phyloP scores from a whole-genome alignment of 176 grass and related monocot species.

The Leersia perrieri region DNA sequence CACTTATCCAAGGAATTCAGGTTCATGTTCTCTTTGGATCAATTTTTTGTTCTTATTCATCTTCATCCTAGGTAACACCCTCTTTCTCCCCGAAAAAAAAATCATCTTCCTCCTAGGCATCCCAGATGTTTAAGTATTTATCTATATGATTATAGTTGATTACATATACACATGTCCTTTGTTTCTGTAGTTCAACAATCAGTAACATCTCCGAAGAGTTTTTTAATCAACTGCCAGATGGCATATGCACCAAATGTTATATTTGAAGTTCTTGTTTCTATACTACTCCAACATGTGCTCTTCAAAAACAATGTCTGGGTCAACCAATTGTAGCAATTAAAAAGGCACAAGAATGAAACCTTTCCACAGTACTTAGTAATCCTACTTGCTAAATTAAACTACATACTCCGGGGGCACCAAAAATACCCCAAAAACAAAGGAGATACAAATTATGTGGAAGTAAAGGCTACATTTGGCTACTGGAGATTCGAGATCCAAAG shows the following conservation, averaged over 20 bases:
- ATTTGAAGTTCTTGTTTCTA: background rate
- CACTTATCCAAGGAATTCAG: background rate
- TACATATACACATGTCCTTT: background rate
- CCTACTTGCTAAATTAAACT: background rate
- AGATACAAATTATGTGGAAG: background rate
- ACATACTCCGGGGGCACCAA: too few relatives aligned
- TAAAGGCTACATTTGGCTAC: background rate
- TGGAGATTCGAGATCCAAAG: background rate
- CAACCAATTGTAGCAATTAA: background rate
- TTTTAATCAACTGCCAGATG: background rate
- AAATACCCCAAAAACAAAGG: background rate
- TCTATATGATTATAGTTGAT: background rate
- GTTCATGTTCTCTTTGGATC: background rate
- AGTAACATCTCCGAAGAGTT: background rate
- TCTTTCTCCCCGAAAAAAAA: too few relatives aligned
- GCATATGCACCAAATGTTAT: background rate
- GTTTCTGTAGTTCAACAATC: background rate
- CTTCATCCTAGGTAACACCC: too few relatives aligned
- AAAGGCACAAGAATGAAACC: background rate
- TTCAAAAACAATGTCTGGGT: background rate
- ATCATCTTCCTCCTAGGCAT: background rate
- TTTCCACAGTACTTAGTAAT: background rate
- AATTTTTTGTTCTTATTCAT: background rate
- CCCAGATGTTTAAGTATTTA: too few relatives aligned
- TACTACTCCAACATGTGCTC: background rate